Evolutionary conservation across 1,284 basidiomycete genomes (phyloP), one percentile per base, ranked within the genome.

Genomic region (Cryptococcus sp.): DNA sequence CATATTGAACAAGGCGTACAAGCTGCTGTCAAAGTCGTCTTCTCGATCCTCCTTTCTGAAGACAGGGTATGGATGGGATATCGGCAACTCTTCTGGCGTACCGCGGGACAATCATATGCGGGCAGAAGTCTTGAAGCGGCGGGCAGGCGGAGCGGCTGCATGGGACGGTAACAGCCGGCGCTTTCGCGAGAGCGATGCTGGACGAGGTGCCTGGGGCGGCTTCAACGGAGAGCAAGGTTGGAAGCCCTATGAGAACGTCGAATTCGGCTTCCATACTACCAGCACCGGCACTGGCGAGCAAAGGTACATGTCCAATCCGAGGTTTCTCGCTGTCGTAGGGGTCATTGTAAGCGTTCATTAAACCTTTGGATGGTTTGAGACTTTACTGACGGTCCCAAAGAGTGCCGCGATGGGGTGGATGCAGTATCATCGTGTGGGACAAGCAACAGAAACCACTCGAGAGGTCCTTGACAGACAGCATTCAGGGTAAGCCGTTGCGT

Each of bases 51-150:
- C 57, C 2, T 79, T 73, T 62, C 62, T 75, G 3, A 65, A 68
- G 40, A 73, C 70, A 4, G 75, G 75, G 3, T 68, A 72, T 41
- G 77, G 77, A 7, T 79, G 77, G 77, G 53, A 46, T n/a, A 7
- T 50, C 38, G 11, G 40, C 34, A 57, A 1, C n/a, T 26, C 15
- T 41, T 48, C 22, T 46, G 54, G 34, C 45, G 52, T 38, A 26
- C 57, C 40, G 15, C 38, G 26, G 4, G 57, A 58, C 41, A 47
- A 26, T 29, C 26, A 52, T 7, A 58, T 58, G 57, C 52, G 54
- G 26, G 67, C 67, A 3, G 68, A 70, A 39, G 63, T 71, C n/a
- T 50, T 63, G 16, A 58, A 61, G 10, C 63, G 74, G 6, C 54
- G 65, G 22, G 57, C 57, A 37, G 61, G 55, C 13, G 71, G 73